These are phyloP conservation scores for Astrothelium macrocarpum DNA, from an alignment of 495 filamentous ascomycete species.

Conservation along the genomic window DNA sequence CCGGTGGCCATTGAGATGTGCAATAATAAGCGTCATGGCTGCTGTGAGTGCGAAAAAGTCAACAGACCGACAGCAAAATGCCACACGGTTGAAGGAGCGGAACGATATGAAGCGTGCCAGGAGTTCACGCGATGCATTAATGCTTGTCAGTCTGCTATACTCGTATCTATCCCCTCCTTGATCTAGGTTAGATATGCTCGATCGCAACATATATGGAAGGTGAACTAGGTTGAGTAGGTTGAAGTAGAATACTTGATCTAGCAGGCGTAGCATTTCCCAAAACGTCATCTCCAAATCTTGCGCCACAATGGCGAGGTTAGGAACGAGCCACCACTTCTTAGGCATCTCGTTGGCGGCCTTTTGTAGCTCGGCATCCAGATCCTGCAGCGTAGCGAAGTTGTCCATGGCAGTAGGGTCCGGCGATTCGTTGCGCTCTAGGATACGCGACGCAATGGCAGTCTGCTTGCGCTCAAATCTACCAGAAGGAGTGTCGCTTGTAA, in stretches of 20 bases:
- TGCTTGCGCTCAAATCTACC: constrained; percentile 31
- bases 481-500: constrained; percentile 19
- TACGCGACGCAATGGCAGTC: constrained; percentile 21
- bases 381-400: constrained; percentile 22
- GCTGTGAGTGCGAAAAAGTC: constrained; percentile 33
- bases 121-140: constrained; percentile 26
- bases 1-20: constrained; percentile 24
- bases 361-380: constrained; percentile 29
- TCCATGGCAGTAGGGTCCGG: background rate
- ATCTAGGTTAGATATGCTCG: background rate
- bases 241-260: constrained; percentile 16
- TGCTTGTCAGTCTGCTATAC: constrained; percentile 23
- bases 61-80: constrained; percentile 21
- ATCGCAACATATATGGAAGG: constrained; percentile 14
- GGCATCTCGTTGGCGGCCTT: constrained; percentile 28
- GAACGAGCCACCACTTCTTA: constrained; percentile 30
- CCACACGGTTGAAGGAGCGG: constrained; percentile 18
- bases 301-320: constrained; percentile 11
- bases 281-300: constrained; percentile 11
- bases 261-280: constrained; percentile 14
- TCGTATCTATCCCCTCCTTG: constrained; percentile 13
- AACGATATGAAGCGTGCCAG: constrained; percentile 24
- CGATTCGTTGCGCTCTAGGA: constrained; percentile 30
- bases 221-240: constrained; percentile 11
- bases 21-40: constrained; percentile 27